These are phyloP conservation scores for Buddleja alternifolia DNA, from an alignment of 257 asterid species.

Conservation along the genomic window DNA sequence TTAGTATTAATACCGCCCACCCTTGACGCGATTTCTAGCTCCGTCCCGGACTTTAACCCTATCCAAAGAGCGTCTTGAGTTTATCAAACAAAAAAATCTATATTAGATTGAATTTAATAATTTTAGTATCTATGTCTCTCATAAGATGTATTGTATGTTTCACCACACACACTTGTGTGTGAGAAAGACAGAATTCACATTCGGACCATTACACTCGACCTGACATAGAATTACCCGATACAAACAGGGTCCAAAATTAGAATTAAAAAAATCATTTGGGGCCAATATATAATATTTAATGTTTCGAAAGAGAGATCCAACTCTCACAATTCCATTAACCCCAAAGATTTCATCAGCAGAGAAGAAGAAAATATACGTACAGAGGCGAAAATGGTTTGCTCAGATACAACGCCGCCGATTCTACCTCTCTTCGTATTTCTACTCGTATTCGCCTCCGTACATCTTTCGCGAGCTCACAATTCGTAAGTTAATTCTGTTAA, in stretches of 20 bases:
- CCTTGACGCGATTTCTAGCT: no score
- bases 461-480: constrained; percentile 38
- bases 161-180: no score
- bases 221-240: no score
- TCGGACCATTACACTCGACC: no score
- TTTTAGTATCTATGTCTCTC: no score
- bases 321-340: constrained; percentile 13
- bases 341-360: constrained; percentile 22
- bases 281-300: constrained; percentile 26
- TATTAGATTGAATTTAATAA: no score
- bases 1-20: no score
- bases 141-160: no score
- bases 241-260: constrained; percentile 24
- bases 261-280: constrained; percentile 20
- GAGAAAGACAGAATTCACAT: no score
- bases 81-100: no score
- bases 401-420: constrained; percentile 31
- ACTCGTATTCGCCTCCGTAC: constrained; percentile 16
- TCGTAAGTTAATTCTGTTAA: constrained; percentile 41
- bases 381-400: constrained; percentile 42
- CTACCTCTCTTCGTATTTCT: constrained; percentile 30
- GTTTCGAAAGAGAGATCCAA: constrained; percentile 35
- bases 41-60: no score
- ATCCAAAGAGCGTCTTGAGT: no score
- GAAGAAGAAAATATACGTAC: constrained; percentile 26